phyloP scores from a whole-genome alignment of 2,329 filamentous ascomycete species.

The Cladosporium sp. region DNA sequence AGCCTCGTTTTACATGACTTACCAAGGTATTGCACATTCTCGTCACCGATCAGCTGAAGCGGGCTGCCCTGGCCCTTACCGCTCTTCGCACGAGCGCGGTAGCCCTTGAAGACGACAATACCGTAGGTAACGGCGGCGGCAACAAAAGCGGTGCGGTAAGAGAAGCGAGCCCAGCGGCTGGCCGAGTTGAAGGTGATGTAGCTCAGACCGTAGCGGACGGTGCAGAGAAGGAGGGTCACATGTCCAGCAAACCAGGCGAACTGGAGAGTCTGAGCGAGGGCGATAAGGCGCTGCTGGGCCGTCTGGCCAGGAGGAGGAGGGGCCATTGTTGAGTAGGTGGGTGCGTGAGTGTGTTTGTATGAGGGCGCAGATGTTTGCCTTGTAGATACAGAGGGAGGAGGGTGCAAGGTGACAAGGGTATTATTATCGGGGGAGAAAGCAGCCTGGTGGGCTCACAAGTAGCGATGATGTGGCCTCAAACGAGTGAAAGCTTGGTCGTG shows the following conservation, averaged over 20 bases:
- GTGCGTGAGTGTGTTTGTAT: background rate
- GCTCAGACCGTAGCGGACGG: constrained; percentile 79
- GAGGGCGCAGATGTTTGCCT: background rate
- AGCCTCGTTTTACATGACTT: constrained; percentile 44
- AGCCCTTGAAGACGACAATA: constrained; percentile 98
- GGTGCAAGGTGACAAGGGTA: constrained; percentile 13
- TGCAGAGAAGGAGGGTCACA: constrained; percentile 78
- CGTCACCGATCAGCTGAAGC: constrained; percentile 73
- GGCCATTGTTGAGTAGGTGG: constrained; percentile 15
- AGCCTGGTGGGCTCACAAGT: background rate
- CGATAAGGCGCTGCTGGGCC: constrained; percentile 30
- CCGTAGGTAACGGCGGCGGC: constrained; percentile 91
- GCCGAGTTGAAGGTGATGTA: constrained; percentile 89
- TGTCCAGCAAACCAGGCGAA: constrained; percentile 77
- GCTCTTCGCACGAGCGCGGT: constrained; percentile 78
- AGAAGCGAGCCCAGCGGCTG: constrained; percentile 73
- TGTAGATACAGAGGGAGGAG: background rate
- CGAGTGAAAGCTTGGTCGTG: constrained; percentile 1
- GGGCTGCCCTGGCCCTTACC: constrained; percentile 63
- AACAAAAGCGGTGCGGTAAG: constrained; percentile 88
- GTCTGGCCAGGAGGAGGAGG: constrained; percentile 24
- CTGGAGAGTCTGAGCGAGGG: constrained; percentile 83
- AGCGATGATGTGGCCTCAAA: constrained; percentile 4
- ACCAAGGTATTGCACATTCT: constrained; percentile 98
- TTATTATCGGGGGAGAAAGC: background rate